Base-by-base conservation (phyloP, 176 grass and related monocot genomes). In the Triticum timopheevii region DNA sequence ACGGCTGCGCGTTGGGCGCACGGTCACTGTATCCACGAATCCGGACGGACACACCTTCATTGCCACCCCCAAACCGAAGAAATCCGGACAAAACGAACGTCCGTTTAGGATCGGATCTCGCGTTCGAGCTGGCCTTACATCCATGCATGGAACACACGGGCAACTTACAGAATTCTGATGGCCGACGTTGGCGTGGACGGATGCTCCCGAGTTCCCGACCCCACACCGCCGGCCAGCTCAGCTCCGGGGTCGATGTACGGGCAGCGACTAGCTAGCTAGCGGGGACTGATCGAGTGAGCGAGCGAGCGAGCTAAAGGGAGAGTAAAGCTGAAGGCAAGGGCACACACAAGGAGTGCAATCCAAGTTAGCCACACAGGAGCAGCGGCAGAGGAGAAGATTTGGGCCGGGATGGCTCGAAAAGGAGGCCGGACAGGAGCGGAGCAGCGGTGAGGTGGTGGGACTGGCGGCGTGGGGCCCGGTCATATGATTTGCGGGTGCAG, bases 321-420 rank as follows among this genome's bases (percentile, higher is more conserved):
- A 90, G 93, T 91, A 79, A 75, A 86, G 86, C 22, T 19, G 22
- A 89, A 89, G 90, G 82, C 52, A 89, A 28, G 44, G 76, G 39
- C 49, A 22, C 66, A 74, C 17, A 16, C 25, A 82, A 89, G 80
- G 89, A 94, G 92, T 91, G 86, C 89, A 89, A 82, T 77, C 81
- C 80, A 94, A 94, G 92, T 89, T 61, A 91, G 83, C 81, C 40
- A 71, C 34, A 80, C 42, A 22, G 66, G 6, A 67, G 77, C 40
- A 65, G 77, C 68, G 3, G 54, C 10, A 82, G 79, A 63, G 30
- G 38, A 28, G 47, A 31, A 16, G 11, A 4, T 25, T 11, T 39
- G 54, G 2, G 6, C 2, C 6, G 16, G 3, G 28, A 56, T 31
- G 27, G 76, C 7, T 15, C 36, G 58, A 66, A 36, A 83, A 23